A percentile compares a stretch with the other conserved stretches of the same genome.
These are phyloP conservation scores for Tetrahymena elliotti DNA, from an alignment of 73 alveolate species.

Conservation along the genomic window DNA sequence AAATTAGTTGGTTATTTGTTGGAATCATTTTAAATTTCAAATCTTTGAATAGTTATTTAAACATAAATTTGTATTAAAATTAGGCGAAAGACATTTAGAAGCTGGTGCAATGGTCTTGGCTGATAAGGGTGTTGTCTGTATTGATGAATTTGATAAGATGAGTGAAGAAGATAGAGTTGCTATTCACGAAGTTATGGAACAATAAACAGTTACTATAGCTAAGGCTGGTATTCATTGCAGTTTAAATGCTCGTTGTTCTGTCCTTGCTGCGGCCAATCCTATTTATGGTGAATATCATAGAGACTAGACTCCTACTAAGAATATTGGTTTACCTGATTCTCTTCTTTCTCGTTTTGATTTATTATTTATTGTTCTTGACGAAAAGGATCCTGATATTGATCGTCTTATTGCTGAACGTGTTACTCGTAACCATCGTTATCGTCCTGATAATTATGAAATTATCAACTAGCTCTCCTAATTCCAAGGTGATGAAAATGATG, in stretches of 20 bases:
- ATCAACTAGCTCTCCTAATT: neutral
- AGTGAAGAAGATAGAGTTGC: conserved; percentile 99
- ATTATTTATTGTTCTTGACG: conserved; percentile 91
- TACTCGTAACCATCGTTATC: conserved; percentile 82
- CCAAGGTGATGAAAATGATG: conserved; percentile 24
- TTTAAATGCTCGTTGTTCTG: conserved; percentile 99
- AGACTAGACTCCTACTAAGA: conserved; percentile 84
- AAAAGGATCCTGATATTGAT: conserved; percentile 79
- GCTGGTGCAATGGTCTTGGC: conserved; percentile 99
- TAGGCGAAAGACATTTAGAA: conserved; percentile 83
- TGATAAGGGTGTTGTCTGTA: conserved; percentile 98
- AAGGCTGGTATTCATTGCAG: conserved; percentile 99
- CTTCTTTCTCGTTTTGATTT: conserved; percentile 96
- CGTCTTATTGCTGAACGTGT: conserved; percentile 91
- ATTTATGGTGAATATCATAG: conserved; percentile 92
- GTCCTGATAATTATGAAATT: conserved; percentile 13
- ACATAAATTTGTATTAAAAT: neutral
- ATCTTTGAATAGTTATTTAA: too few relatives aligned
- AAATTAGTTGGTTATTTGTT: neutral
- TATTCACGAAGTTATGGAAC: conserved; percentile 99
- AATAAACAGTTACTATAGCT: conserved; percentile 99
- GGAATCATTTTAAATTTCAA: too few relatives aligned
- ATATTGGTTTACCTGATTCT: conserved; percentile 99
- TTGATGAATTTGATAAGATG: conserved; percentile 99
- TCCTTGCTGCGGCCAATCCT: conserved; percentile 99